phyloP scores from a whole-genome alignment of 768 basidiomycete genomes.

The Daedaleopsis nitida region DNA sequence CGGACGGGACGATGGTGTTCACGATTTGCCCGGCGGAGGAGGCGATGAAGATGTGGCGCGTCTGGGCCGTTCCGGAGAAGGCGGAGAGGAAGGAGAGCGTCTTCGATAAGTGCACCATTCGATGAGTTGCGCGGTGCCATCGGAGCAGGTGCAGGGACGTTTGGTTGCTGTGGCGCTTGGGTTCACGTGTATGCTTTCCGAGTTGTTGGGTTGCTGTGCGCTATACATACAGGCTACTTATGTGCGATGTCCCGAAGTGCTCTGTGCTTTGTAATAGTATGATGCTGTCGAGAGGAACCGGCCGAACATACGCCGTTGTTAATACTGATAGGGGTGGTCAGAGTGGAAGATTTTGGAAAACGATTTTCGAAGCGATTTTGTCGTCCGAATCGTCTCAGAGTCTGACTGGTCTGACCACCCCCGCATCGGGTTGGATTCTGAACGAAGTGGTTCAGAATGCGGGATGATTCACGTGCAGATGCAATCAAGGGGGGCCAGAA shows the following conservation, averaged over 20 bases:
- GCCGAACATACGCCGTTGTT: background rate
- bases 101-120: slow-evolving; percentile 50
- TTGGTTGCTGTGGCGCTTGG: background rate
- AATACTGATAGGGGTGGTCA: no score
- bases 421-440: no score
- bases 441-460: no score
- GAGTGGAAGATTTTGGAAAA: background rate
- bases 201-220: background rate
- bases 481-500: no score
- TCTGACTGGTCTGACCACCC: no score
- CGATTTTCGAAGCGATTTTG: no score
- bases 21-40: slow-evolving; percentile 66
- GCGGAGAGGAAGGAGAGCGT: slow-evolving; percentile 41
- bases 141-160: no score
- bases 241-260: background rate
- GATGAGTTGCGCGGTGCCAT: slow-evolving; percentile 28
- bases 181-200: background rate
- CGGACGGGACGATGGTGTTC: slow-evolving; percentile 63
- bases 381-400: no score
- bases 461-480: no score
- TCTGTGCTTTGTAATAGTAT: background rate
- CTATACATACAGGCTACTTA: background rate
- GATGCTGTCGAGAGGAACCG: background rate
- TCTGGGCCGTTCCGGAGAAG: slow-evolving; percentile 47
- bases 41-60: slow-evolving; percentile 74